Evolutionary conservation across 1,139 yeast genomes (phyloP).

Genomic region (Diutina mesorugosa): DNA sequence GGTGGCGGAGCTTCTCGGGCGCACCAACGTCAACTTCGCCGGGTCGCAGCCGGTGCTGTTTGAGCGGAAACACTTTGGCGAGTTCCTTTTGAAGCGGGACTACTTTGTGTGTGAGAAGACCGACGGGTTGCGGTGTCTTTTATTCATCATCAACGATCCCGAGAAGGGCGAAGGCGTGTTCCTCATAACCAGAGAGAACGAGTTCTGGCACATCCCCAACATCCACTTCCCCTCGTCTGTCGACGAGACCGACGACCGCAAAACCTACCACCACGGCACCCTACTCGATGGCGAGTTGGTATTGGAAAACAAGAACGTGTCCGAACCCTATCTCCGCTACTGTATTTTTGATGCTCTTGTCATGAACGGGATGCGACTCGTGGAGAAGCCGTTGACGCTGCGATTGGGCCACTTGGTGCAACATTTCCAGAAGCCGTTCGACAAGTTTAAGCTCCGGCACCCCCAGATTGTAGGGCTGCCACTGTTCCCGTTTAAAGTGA

Average conservation of each 20-base stretch:
- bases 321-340: slow-evolving; percentile 46
- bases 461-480: slow-evolving; percentile 61
- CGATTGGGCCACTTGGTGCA: slow-evolving; percentile 82
- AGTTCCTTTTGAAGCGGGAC: slow-evolving; percentile 35
- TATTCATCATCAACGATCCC: slow-evolving; percentile 57
- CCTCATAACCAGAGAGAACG: slow-evolving; percentile 76
- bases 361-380: slow-evolving; percentile 60
- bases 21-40: slow-evolving; percentile 45
- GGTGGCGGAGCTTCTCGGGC: slow-evolving; percentile 55
- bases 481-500: slow-evolving; percentile 72
- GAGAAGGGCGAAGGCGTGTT: slow-evolving; percentile 63
- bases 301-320: slow-evolving; percentile 41
- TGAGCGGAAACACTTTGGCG: slow-evolving; percentile 59
- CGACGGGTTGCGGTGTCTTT: slow-evolving; percentile 79
- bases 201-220: slow-evolving; percentile 67
- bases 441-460: slow-evolving; percentile 46
- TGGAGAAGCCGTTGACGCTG: slow-evolving; percentile 60
- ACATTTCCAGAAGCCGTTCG: slow-evolving; percentile 72
- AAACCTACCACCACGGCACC: slow-evolving; percentile 70
- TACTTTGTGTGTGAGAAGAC: slow-evolving; percentile 93
- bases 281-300: slow-evolving; percentile 84
- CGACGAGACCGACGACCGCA: slow-evolving; percentile 36
- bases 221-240: slow-evolving; percentile 64
- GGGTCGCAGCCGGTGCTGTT: slow-evolving; percentile 96
- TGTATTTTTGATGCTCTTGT: slow-evolving; percentile 88